Percentiles rank a stretch among this genome's conserved stretches.
phyloP scores from a whole-genome alignment of 106 monocot species.

The Dendrobium chrysotoxum region DNA sequence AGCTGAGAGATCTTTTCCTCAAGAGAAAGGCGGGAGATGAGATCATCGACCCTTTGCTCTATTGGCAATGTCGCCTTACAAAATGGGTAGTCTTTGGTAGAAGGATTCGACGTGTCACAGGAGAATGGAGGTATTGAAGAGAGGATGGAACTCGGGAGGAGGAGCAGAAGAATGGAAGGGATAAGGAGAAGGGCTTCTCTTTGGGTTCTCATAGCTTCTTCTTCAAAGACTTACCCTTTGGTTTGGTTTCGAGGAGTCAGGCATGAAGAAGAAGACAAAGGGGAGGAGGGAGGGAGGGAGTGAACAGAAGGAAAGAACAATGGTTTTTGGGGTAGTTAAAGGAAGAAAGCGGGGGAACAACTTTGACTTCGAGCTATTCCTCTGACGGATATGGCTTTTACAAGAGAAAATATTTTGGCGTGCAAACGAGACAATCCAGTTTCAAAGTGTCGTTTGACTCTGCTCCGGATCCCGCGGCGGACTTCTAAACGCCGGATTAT shows the following conservation, averaged over 20 bases:
- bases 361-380: background rate
- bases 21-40: slow-evolving; percentile 57
- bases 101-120: slow-evolving; percentile 34
- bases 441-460: too few species aligned
- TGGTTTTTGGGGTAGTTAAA: background rate
- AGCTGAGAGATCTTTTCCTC: slow-evolving; percentile 81
- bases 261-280: background rate
- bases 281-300: background rate
- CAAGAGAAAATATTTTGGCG: background rate
- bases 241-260: too few species aligned
- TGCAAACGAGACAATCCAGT: too few species aligned
- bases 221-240: background rate
- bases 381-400: background rate
- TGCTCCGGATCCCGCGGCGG: too few species aligned
- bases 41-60: slow-evolving; percentile 33
- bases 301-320: background rate
- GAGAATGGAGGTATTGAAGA: slow-evolving; percentile 45
- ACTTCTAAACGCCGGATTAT: too few species aligned
- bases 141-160: background rate
- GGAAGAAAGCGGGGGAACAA: background rate
- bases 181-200: slow-evolving; percentile 6
- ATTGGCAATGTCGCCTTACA: slow-evolving; percentile 46
- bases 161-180: slow-evolving; percentile 1
- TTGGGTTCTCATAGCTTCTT: slow-evolving; percentile 9
- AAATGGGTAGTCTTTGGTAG: slow-evolving; percentile 25